These are phyloP conservation scores for Polygonum aviculare DNA, from an alignment of 148 eudicot species.

Conservation along the genomic window DNA sequence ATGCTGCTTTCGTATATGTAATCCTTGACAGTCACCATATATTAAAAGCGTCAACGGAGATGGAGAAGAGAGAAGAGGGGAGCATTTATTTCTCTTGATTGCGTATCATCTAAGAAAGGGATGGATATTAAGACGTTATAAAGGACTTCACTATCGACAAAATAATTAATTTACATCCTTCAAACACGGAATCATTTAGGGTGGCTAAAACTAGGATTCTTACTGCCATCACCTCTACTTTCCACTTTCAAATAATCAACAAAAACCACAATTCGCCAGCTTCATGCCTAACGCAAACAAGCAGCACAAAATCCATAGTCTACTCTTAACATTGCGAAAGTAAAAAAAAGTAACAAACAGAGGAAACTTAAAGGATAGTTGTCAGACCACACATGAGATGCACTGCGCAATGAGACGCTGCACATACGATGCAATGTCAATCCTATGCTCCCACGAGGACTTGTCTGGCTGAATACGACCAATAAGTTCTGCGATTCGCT, in stretches of 20 bases:
- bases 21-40: not conserved
- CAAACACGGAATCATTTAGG: not conserved
- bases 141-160: not conserved
- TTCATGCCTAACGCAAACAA: not conserved
- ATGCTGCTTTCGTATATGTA: not conserved
- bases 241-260: not conserved
- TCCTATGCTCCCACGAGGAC: slow-evolving; percentile 41
- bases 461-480: slow-evolving; percentile 47
- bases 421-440: slow-evolving; percentile 50
- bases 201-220: not conserved
- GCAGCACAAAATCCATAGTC: not conserved
- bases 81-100: not conserved
- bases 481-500: slow-evolving; percentile 49
- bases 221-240: not conserved
- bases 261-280: not conserved
- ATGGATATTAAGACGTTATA: not conserved
- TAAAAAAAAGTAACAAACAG: not conserved
- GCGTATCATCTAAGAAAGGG: not conserved
- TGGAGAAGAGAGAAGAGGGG: not conserved
- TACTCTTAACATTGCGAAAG: not conserved
- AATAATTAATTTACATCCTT: not conserved
- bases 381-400: slow-evolving; percentile 10
- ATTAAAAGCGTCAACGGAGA: not conserved
- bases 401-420: slow-evolving; percentile 34
- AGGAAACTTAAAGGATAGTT: slow-evolving; percentile 3